Conservation (phyloP, 768 basidiomycete species). For the Candolleomyces eurysporus region DNA sequence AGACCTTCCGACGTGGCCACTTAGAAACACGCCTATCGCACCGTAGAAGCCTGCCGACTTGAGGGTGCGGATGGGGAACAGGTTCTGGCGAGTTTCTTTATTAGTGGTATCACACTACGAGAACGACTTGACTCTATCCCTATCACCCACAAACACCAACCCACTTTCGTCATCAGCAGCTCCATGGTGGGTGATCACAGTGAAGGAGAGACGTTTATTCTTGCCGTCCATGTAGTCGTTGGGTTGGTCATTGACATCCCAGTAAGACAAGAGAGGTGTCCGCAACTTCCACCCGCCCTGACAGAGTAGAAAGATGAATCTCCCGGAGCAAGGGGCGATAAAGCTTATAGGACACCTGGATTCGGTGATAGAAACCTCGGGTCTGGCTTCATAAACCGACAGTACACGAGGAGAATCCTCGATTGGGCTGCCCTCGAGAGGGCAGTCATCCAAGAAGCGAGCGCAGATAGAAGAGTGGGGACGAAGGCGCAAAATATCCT, state of each 20-base stretch:
- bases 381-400: conserved; percentile 32
- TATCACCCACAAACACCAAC: conserved; percentile 36
- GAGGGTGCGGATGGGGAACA: conserved; percentile 31
- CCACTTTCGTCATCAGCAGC: conserved; percentile 30
- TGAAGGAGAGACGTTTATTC: conserved; percentile 18
- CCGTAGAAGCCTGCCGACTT: conserved; percentile 20
- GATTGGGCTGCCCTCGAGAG: conserved; percentile 12
- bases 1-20: conserved; percentile 28
- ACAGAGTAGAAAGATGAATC: conserved; percentile 21
- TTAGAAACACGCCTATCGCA: conserved; percentile 27
- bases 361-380: conserved; percentile 26
- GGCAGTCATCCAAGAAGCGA: conserved; percentile 29
- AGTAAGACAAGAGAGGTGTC: conserved; percentile 25
- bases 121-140: conserved; percentile 36
- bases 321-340: conserved; percentile 18
- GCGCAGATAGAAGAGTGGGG: conserved; percentile 28
- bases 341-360: conserved; percentile 15
- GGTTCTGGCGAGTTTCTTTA: not conserved
- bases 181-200: not conserved
- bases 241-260: conserved; percentile 16
- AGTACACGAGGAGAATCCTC: conserved; percentile 21
- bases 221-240: conserved; percentile 14
- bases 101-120: conserved; percentile 19
- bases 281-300: conserved; percentile 34
- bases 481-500: conserved; percentile 20